Conservation (phyloP, 345 rosid genomes). For the Populus pruinosa region DNA sequence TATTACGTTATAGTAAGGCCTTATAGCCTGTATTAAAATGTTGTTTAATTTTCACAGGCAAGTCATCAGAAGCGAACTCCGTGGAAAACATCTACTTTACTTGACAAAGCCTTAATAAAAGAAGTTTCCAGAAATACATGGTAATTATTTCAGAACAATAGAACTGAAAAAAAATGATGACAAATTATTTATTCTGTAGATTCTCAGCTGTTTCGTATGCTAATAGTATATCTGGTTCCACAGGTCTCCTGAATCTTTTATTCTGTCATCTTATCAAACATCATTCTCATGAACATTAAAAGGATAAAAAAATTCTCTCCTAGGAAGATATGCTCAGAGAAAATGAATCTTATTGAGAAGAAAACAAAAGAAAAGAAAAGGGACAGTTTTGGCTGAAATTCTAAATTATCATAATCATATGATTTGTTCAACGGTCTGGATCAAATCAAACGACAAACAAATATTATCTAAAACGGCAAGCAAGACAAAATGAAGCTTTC, state of each 20-base stretch:
- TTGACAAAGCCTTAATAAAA: not conserved
- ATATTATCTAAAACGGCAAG: too few species aligned
- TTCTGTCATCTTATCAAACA: not conserved
- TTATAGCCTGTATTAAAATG: too few species aligned
- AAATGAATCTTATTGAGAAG: too few species aligned
- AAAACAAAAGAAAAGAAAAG: too few species aligned
- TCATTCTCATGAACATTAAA: not conserved
- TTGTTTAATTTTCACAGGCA: not conserved
- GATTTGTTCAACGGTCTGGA: too few species aligned
- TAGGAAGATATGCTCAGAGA: too few species aligned
- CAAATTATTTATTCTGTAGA: not conserved
- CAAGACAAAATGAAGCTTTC: too few species aligned
- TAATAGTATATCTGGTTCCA: not conserved
- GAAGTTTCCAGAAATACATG: not conserved
- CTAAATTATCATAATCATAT: too few species aligned
- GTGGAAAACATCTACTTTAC: not conserved
- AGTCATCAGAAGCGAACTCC: not conserved
- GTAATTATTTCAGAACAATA: not conserved
- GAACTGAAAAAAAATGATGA: not conserved
- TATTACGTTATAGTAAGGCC: not conserved
- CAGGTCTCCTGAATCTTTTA: not conserved
- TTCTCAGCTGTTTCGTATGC: not conserved
- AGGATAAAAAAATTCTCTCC: too few species aligned
- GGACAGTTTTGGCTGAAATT: too few species aligned
- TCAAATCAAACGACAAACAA: too few species aligned